These are phyloP conservation scores for Uronychia binucleata DNA, from an alignment of 73 alveolate species.

Conservation along the genomic window DNA sequence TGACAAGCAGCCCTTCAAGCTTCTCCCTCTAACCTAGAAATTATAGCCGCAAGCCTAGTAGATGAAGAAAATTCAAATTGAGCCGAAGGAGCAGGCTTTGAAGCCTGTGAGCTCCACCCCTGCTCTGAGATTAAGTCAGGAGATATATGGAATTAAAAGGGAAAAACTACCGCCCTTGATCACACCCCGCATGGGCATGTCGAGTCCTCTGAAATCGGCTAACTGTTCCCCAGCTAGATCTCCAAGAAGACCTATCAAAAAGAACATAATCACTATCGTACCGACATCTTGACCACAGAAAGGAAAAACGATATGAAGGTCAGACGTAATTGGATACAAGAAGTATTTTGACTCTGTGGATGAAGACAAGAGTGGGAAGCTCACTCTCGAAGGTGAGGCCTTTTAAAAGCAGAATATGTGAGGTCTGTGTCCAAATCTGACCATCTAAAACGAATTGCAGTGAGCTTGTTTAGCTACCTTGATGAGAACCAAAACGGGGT, in stretches of 20 bases:
- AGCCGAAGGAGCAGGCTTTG: too few relatives aligned
- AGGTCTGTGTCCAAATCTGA: conserved; percentile 46
- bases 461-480: conserved; percentile 42
- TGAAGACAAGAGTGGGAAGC: conserved; percentile 40
- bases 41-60: too few relatives aligned
- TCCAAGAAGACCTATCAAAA: background rate
- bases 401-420: conserved; percentile 33
- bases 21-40: too few relatives aligned
- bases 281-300: conserved; percentile 3
- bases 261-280: conserved; percentile 56
- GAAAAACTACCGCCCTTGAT: too few relatives aligned
- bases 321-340: conserved; percentile 41
- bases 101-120: too few relatives aligned
- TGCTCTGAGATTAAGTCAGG: too few relatives aligned
- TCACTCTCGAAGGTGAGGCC: conserved; percentile 33
- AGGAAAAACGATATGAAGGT: conserved; percentile 42
- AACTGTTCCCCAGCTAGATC: background rate
- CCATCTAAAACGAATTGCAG: conserved; percentile 61
- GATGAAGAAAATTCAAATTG: too few relatives aligned
- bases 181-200: too few relatives aligned
- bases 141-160: too few relatives aligned
- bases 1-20: too few relatives aligned
- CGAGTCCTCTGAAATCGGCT: background rate
- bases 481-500: conserved; percentile 50
- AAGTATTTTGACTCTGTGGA: conserved; percentile 55